Conservation (phyloP, 1,139 yeast genomes). For the Lizanozyma gosingica region DNA sequence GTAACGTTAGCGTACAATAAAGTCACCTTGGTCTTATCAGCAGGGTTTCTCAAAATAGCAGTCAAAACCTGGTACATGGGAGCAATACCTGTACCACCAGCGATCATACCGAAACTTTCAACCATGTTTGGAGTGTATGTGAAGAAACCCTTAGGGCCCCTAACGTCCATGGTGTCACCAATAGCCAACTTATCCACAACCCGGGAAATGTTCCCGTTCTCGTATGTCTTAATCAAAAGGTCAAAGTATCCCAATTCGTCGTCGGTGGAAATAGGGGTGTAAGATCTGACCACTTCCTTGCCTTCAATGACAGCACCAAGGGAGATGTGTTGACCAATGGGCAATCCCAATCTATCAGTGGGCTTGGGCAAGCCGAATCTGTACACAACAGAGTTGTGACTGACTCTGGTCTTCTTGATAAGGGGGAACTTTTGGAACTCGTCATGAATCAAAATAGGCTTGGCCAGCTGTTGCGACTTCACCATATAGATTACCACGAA, state of each 20-base stretch:
- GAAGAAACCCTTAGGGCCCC: slow-evolving; percentile 94
- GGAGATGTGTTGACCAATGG: slow-evolving; percentile 90
- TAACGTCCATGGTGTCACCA: slow-evolving; percentile 63
- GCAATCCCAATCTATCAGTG: slow-evolving; percentile 74
- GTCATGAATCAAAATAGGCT: slow-evolving; percentile 50
- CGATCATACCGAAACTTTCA: slow-evolving; percentile 72
- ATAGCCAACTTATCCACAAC: slow-evolving; percentile 59
- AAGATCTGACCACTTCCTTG: slow-evolving; percentile 81
- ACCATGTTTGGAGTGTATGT: slow-evolving; percentile 78
- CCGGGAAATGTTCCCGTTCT: slow-evolving; percentile 80
- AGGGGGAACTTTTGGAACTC: slow-evolving; percentile 77
- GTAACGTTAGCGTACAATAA: slow-evolving; percentile 74
- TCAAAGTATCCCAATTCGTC: slow-evolving; percentile 84
- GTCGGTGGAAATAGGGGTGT: slow-evolving; percentile 89
- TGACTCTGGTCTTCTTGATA: slow-evolving; percentile 65
- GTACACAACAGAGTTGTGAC: slow-evolving; percentile 79
- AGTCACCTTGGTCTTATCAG: slow-evolving; percentile 64
- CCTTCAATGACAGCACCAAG: slow-evolving; percentile 69
- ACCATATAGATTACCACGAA: slow-evolving; percentile 9
- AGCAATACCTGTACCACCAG: slow-evolving; percentile 94
- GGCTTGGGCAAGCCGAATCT: slow-evolving; percentile 77
- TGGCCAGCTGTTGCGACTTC: slow-evolving; percentile 1
- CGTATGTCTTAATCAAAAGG: slow-evolving; percentile 85
- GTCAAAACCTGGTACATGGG: slow-evolving; percentile 89
- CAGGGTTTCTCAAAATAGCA: slow-evolving; percentile 68